Conservation (phyloP, 202 grass and related monocot genomes). For the Carex sylvatica region DNA sequence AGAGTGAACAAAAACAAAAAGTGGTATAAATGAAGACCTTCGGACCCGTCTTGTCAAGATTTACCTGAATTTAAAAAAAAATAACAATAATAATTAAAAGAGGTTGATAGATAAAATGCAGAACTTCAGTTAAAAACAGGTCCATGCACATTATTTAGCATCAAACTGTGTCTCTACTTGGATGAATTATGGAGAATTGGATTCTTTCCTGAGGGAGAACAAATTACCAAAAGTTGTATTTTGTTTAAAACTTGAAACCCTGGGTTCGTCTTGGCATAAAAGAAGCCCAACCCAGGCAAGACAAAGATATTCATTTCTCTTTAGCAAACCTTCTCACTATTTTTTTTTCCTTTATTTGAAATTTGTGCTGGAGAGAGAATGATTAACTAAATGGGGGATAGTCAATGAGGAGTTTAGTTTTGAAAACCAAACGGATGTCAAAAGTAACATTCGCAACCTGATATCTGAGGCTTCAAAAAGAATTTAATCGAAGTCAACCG, state of each 20-base stretch:
- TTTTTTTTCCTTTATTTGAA: not conserved
- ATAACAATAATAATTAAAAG: not conserved
- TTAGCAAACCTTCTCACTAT: not conserved
- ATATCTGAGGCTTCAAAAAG: not conserved
- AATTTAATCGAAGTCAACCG: not conserved
- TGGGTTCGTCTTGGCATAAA: not conserved
- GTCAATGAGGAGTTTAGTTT: not conserved
- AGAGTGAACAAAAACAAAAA: conserved; percentile 40
- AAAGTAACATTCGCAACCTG: not conserved
- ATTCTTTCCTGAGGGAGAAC: not conserved
- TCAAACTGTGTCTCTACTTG: conserved; percentile 7
- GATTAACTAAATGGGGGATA: not conserved
- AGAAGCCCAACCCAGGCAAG: not conserved
- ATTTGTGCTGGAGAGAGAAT: not conserved
- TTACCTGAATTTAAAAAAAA: conserved; percentile 23
- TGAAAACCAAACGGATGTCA: not conserved
- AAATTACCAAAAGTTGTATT: not conserved
- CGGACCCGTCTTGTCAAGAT: conserved; percentile 41
- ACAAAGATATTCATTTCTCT: not conserved
- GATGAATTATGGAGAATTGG: not conserved
- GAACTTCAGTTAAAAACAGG: not conserved
- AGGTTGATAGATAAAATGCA: not conserved
- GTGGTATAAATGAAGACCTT: conserved; percentile 25
- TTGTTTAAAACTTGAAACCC: not conserved
- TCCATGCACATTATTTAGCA: conserved; percentile 9